Base-by-base conservation (phyloP, 78 protist species). In the Protostelium mycophagum region DNA sequence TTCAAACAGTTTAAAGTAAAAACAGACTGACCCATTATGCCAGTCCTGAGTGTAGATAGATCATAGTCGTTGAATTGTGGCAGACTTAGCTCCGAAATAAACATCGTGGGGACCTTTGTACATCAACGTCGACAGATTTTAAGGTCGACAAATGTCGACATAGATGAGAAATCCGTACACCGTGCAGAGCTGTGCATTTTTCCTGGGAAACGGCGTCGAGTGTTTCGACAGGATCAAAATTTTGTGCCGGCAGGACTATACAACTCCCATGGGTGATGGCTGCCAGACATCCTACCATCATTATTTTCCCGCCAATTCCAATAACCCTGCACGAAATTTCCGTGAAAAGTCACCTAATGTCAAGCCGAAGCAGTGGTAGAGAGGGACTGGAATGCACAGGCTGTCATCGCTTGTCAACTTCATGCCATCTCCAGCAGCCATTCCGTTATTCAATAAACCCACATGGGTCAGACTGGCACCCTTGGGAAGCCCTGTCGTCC, bases 341-440 rank as follows among this genome's bases (percentile, higher is more conserved):
- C n/a, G n/a, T n/a, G n/a, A n/a, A 25, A 92, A 73, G 36, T 37
- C 85, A 25, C 95, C 96, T 63, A 94, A 0, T 16, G 94, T 96
- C 34, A 91, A 29, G 36, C 98, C 98, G 84, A 96, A 94, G 36
- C 96, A 94, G 85, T 94, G 96, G 89, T 93, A 96, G 31, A 96
- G 93, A 28, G 98, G 98, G 23, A 96, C 98, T 34, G 98, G 98
- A 1, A 96, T 38, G 89, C 95, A 92, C 36, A 96, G 51, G 39
- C 35, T 34, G 37, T 91, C 96, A 0, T 0, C 16, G 1, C 34
- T 37, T 1, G 93, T 9, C 63, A 87, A 90, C 0, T 1, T 10
- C 35, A 91, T 25, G 0, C 84, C 37, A 28, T 39, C 36, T 9
- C 94, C 94, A 34, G n/a, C 87, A 29, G 93, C 38, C 85, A 28